Evolutionary conservation across 495 filamentous ascomycete genomes (phyloP).

Genomic region (Daldinia grandis): DNA sequence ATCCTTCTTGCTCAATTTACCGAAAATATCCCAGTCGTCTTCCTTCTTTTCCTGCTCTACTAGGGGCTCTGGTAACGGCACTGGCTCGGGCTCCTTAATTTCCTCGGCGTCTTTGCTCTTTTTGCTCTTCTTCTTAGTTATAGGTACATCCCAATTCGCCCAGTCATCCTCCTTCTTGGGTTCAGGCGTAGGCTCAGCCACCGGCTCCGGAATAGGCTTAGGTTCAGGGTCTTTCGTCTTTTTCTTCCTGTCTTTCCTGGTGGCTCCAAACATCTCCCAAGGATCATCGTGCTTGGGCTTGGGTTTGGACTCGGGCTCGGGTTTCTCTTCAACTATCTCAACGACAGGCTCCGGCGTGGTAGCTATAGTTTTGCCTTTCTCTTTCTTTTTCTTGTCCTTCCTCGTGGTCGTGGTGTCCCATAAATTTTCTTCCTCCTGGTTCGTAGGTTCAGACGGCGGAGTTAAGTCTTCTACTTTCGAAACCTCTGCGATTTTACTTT

Average conservation of each 20-base stretch:
- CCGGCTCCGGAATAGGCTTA: conserved; percentile 19
- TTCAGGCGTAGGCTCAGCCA: conserved; percentile 28
- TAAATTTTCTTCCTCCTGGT: neutral
- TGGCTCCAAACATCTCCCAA: neutral
- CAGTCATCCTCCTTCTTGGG: conserved; percentile 25
- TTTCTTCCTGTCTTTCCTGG: conserved; percentile 3
- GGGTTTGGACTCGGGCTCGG: neutral
- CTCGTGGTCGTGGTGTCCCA: neutral
- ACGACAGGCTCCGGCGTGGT: neutral
- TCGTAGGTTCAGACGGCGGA: conserved; percentile 2
- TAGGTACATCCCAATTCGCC: conserved; percentile 1
- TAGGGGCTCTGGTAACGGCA: conserved; percentile 16
- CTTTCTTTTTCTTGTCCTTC: conserved; percentile 3
- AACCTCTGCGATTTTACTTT: conserved; percentile 23
- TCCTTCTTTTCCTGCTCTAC: conserved; percentile 37
- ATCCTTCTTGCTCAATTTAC: conserved; percentile 14
- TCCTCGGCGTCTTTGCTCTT: conserved; percentile 33
- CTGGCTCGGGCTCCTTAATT: conserved; percentile 20
- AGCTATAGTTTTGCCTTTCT: neutral
- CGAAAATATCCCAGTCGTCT: neutral
- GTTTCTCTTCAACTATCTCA: neutral
- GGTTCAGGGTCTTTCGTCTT: neutral
- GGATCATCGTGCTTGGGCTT: neutral
- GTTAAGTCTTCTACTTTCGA: conserved; percentile 5
- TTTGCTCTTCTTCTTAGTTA: conserved; percentile 31